Evolutionary conservation across 805 yeast genomes (phyloP).

Genomic region (Helenozyma rhizophorensis): DNA sequence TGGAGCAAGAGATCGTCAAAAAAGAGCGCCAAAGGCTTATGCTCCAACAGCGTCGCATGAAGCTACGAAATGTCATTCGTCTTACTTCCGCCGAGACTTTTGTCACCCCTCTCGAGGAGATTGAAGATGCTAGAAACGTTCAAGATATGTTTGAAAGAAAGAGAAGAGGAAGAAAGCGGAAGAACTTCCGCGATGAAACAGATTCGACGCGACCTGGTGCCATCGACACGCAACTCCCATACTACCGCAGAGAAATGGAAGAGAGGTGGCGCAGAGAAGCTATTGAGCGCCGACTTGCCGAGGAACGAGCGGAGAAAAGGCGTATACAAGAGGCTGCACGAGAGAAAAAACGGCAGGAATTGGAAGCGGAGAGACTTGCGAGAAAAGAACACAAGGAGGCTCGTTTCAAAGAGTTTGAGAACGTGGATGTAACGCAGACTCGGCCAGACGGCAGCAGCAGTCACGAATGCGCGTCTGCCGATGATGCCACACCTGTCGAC

Average conservation of each 20-base stretch:
- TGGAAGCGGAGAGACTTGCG: conserved; percentile 5
- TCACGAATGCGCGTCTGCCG: no score
- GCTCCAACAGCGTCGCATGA: conserved; percentile 59
- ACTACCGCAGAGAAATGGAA: conserved; percentile 23
- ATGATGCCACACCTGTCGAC: background rate
- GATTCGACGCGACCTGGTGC: conserved; percentile 32
- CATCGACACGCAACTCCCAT: conserved; percentile 22
- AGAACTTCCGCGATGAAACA: conserved; percentile 21
- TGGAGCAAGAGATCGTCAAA: conserved; percentile 79
- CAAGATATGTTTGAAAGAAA: conserved; percentile 32
- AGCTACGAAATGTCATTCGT: conserved; percentile 57
- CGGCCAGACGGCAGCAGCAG: no score
- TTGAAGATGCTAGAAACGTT: conserved; percentile 42
- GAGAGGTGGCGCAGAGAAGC: conserved; percentile 21
- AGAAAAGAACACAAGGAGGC: conserved; percentile 3
- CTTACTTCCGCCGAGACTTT: conserved; percentile 43
- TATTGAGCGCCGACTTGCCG: conserved; percentile 1
- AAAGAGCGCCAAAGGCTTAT: conserved; percentile 73
- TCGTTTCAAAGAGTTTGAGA: conserved; percentile 3
- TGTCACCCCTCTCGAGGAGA: conserved; percentile 63
- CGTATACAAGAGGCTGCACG: conserved; percentile 9
- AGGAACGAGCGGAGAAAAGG: conserved; percentile 1
- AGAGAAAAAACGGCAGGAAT: conserved; percentile 5
- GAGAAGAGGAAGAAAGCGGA: conserved; percentile 43
- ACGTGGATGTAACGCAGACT: conserved; percentile 1